These are phyloP conservation scores for Linum usitatissimum DNA, from an alignment of 345 rosid genomes.

Conservation along the genomic window DNA sequence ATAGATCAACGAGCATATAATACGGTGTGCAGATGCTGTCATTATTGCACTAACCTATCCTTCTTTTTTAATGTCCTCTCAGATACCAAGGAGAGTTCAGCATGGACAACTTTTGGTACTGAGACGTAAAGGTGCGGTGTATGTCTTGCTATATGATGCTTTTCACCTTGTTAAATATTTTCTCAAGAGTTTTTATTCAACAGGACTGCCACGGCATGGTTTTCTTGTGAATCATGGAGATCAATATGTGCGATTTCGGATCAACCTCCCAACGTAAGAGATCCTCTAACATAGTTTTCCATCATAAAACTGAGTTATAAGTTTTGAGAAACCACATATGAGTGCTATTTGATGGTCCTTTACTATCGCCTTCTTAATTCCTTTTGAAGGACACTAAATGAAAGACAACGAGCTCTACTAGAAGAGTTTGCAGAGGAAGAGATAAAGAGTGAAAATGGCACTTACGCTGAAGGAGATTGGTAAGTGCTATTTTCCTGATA, in stretches of 20 bases:
- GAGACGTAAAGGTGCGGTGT: slow-evolving; percentile 65
- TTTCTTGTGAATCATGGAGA: slow-evolving; percentile 65
- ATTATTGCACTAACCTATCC: slow-evolving; percentile 8
- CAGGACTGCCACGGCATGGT: slow-evolving; percentile 75
- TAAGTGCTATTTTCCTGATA: slow-evolving; percentile 25
- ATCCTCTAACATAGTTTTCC: not conserved
- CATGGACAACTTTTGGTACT: slow-evolving; percentile 64
- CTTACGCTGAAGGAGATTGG: slow-evolving; percentile 44
- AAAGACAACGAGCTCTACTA: slow-evolving; percentile 62
- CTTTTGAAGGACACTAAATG: slow-evolving; percentile 43
- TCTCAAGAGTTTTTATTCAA: slow-evolving; percentile 18
- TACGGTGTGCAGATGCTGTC: not conserved
- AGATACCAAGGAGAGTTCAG: slow-evolving; percentile 89
- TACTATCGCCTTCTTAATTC: not conserved
- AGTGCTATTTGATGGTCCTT: not conserved
- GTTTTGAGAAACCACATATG: not conserved
- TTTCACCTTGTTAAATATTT: slow-evolving; percentile 9
- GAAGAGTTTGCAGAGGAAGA: slow-evolving; percentile 90
- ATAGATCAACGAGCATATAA: not conserved
- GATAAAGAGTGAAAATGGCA: slow-evolving; percentile 36
- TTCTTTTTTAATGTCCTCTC: slow-evolving; percentile 23
- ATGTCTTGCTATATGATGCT: slow-evolving; percentile 11
- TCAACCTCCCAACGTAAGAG: slow-evolving; percentile 73
- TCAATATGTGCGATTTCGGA: slow-evolving; percentile 75
- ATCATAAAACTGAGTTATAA: not conserved